Conservation (phyloP, 352 stramenopile species). For the Phytophthora pinifolia region DNA sequence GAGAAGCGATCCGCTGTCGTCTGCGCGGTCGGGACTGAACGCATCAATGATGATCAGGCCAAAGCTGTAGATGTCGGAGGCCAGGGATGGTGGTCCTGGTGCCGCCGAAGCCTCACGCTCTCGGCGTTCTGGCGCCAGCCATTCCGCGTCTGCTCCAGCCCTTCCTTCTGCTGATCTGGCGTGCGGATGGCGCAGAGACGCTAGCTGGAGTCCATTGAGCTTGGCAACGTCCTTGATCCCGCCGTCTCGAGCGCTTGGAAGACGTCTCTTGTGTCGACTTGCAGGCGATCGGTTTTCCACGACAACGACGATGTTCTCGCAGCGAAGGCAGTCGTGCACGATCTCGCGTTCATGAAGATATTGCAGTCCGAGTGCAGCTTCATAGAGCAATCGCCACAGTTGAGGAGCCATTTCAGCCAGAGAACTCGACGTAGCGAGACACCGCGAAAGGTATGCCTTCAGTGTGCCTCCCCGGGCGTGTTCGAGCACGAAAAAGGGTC, state of each 20-base stretch:
- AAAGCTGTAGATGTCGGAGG: conserved; percentile 33
- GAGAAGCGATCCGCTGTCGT: neutral
- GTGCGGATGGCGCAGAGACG: conserved; percentile 3
- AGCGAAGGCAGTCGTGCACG: conserved; percentile 22
- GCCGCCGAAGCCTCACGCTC: neutral
- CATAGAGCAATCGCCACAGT: conserved; percentile 25
- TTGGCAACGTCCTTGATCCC: conserved; percentile 25
- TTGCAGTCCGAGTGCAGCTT: conserved; percentile 29
- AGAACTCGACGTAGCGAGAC: neutral
- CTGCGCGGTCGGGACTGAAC: neutral
- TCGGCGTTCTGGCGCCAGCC: conserved; percentile 19
- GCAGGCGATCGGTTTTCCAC: conserved; percentile 9
- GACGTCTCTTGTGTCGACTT: neutral
- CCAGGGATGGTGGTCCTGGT: conserved; percentile 21
- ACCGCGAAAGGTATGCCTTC: conserved; percentile 8
- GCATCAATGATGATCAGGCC: conserved; percentile 27
- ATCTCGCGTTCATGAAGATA: conserved; percentile 40
- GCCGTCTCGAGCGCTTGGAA: neutral
- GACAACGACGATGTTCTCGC: conserved; percentile 28
- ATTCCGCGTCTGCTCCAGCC: conserved; percentile 1
- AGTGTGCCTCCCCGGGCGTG: conserved; percentile 17
- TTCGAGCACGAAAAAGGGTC: conserved; percentile 33
- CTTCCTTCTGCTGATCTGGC: neutral
- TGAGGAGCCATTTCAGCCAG: conserved; percentile 4
- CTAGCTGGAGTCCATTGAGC: conserved; percentile 19